Evolutionary conservation across 2,329 filamentous ascomycete species (phyloP).

Genomic region (Cryphonectria parasitica): DNA sequence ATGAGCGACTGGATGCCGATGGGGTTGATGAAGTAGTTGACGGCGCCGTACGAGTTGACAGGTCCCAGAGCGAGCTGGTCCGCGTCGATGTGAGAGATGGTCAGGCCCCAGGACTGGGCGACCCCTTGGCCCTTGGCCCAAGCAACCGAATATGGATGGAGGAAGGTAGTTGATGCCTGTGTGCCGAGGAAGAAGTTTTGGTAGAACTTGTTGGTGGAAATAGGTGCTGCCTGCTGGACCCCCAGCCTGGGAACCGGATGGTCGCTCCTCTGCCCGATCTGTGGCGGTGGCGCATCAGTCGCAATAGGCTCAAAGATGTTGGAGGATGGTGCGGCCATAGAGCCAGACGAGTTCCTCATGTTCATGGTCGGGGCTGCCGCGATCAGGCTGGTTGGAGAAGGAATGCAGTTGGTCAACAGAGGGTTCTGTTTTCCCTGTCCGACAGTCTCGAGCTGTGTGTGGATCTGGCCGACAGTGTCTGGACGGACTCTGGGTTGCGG

Average conservation of each 20-base stretch:
- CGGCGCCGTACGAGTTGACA: slow-evolving; percentile 59
- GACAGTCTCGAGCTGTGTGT: slow-evolving; percentile 38
- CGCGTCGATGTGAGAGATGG: slow-evolving; percentile 73
- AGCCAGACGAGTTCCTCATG: slow-evolving; percentile 35
- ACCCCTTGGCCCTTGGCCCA: slow-evolving; percentile 69
- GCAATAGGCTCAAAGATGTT: slow-evolving; percentile 64
- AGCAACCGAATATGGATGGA: slow-evolving; percentile 73
- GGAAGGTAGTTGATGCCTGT: slow-evolving; percentile 71
- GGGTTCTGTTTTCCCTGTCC: slow-evolving; percentile 34
- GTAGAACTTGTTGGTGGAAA: slow-evolving; percentile 81
- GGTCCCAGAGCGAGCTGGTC: slow-evolving; percentile 70
- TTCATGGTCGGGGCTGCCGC: slow-evolving; percentile 27
- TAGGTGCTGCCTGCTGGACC: slow-evolving; percentile 51
- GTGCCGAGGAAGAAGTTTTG: slow-evolving; percentile 78
- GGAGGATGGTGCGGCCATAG: slow-evolving; percentile 29
- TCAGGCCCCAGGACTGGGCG: slow-evolving; percentile 74
- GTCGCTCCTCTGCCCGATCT: slow-evolving; percentile 53
- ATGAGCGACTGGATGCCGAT: slow-evolving; percentile 80
- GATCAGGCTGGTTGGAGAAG: slow-evolving; percentile 23
- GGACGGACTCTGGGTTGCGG: slow-evolving; percentile 35
- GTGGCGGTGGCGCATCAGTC: slow-evolving; percentile 53
- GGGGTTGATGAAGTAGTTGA: slow-evolving; percentile 78
- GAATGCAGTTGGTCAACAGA: slow-evolving; percentile 32
- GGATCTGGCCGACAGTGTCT: slow-evolving; percentile 40
- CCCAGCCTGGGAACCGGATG: slow-evolving; percentile 63